These are phyloP conservation scores for Neurospora cerealis DNA, from an alignment of 495 filamentous ascomycete species.

Conservation along the genomic window DNA sequence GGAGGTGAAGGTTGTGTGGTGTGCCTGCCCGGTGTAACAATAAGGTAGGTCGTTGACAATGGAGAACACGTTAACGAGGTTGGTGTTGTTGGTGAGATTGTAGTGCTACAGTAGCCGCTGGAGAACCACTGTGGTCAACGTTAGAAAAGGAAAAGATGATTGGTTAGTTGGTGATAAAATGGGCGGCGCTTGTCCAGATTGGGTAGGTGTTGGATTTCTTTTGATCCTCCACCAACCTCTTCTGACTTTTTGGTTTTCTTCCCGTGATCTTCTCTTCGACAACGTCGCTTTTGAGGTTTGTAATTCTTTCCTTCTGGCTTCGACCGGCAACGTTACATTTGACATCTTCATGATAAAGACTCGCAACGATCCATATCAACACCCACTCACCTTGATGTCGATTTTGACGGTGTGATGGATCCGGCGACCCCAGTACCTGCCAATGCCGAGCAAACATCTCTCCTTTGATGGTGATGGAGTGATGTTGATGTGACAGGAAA, in stretches of 20 bases:
- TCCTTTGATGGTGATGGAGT: neutral
- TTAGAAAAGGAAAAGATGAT: neutral
- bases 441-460: neutral
- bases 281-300: neutral
- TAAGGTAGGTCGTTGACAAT: neutral
- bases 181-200: conserved; percentile 1
- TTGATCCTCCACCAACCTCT: neutral
- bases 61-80: neutral
- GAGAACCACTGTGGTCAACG: neutral
- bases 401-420: neutral
- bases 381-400: neutral
- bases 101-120: neutral
- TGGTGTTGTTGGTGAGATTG: neutral
- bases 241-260: neutral
- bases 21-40: neutral
- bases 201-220: conserved; percentile 6
- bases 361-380: neutral
- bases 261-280: neutral
- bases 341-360: neutral
- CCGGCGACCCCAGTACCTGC: neutral
- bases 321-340: conserved; percentile 22
- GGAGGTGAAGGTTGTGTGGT: neutral
- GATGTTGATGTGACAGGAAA: neutral
- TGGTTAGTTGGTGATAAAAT: neutral
- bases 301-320: neutral